phyloP scores from a whole-genome alignment of 495 filamentous ascomycete genomes.

The Echria macrotheca region DNA sequence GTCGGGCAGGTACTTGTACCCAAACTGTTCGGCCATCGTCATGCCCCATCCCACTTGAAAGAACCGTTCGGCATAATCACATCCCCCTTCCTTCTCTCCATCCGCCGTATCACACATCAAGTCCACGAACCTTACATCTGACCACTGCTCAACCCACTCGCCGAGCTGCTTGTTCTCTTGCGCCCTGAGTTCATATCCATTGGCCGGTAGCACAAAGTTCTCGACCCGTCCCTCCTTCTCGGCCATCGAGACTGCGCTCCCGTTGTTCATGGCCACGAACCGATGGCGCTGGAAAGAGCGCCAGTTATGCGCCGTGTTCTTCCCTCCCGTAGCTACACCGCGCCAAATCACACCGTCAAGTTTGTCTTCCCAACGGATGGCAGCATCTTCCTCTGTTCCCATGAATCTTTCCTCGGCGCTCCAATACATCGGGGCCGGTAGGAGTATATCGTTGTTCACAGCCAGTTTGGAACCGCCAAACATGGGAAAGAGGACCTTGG shows the following conservation, averaged over 20 bases:
- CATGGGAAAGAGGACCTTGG: conserved; percentile 57
- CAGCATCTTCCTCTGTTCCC: conserved; percentile 44
- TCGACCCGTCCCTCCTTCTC: conserved; percentile 22
- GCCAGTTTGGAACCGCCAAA: conserved; percentile 73
- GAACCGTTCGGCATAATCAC: conserved; percentile 46
- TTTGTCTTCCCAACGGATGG: conserved; percentile 52
- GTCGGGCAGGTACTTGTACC: conserved; percentile 57
- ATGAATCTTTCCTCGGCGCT: conserved; percentile 63
- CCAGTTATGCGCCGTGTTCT: conserved; percentile 62
- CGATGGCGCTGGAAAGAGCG: conserved; percentile 65
- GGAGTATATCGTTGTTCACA: conserved; percentile 75
- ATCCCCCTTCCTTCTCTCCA: conserved; percentile 16
- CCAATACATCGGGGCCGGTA: conserved; percentile 74
- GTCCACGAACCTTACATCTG: conserved; percentile 39
- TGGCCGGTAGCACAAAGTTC: conserved; percentile 35
- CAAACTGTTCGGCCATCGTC: conserved; percentile 53
- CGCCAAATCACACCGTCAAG: conserved; percentile 58
- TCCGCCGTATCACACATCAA: conserved; percentile 34
- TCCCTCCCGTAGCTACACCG: conserved; percentile 63
- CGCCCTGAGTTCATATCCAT: conserved; percentile 30
- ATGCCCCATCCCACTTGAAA: conserved; percentile 34
- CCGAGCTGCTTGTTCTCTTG: conserved; percentile 23
- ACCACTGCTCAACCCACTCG: conserved; percentile 33
- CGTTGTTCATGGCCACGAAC: conserved; percentile 66
- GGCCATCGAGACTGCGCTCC: conserved; percentile 46